phyloP scores from a whole-genome alignment of 495 filamentous ascomycete genomes.

The Corynascus novoguineensis region DNA sequence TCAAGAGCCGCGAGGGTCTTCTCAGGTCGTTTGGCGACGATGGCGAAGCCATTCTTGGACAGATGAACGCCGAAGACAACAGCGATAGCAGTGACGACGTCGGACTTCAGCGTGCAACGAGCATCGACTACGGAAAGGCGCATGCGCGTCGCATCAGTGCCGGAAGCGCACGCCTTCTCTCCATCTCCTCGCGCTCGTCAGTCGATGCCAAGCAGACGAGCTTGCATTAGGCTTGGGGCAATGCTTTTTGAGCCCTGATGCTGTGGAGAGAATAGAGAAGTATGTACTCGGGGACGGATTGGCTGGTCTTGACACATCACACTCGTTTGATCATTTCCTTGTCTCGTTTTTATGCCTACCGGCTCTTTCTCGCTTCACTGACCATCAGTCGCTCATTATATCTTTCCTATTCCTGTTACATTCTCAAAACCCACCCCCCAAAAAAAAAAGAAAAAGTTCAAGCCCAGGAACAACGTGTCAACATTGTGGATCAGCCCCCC shows the following conservation, averaged over 20 bases:
- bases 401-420: conserved; percentile 12
- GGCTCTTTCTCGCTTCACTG: conserved; percentile 5
- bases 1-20: conserved; percentile 56
- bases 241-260: neutral
- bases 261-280: neutral
- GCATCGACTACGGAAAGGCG: conserved; percentile 55
- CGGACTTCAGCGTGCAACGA: conserved; percentile 57
- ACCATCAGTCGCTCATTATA: conserved; percentile 26
- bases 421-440: neutral
- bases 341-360: neutral
- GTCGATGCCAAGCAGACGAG: conserved; percentile 33
- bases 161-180: conserved; percentile 64
- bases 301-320: conserved; percentile 6
- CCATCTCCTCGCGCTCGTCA: conserved; percentile 51
- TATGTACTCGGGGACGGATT: neutral
- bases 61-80: conserved; percentile 43
- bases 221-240: neutral
- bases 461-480: too few relatives aligned
- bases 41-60: conserved; percentile 26
- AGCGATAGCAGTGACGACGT: conserved; percentile 42
- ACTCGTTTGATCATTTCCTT: conserved; percentile 5
- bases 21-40: conserved; percentile 47
- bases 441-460: too few relatives aligned
- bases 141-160: conserved; percentile 68
- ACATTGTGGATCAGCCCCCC: too few relatives aligned